Conservation (phyloP, 495 filamentous ascomycete genomes). For the Aspergillus saccharolyticus region DNA sequence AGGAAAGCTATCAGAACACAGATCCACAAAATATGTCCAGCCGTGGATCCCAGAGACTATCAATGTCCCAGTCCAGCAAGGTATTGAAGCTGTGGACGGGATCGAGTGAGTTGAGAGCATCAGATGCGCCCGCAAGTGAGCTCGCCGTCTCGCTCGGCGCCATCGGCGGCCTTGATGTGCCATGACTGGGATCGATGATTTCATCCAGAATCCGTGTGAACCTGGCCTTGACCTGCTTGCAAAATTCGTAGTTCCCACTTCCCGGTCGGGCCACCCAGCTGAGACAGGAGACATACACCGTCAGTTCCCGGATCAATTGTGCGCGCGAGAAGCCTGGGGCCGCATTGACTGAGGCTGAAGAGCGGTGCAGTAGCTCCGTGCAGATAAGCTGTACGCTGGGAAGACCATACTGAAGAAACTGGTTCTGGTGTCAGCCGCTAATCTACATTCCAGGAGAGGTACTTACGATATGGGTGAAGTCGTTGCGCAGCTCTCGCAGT, state of each 20-base stretch:
- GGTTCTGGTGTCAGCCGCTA: background rate
- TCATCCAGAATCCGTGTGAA: slow-evolving; percentile 6
- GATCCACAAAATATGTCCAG: slow-evolving; percentile 5
- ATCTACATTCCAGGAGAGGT: background rate
- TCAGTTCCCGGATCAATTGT: slow-evolving; percentile 8
- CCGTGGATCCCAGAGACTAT: background rate
- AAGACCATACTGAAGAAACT: slow-evolving; percentile 13
- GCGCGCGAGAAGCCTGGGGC: background rate
- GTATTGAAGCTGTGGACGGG: background rate
- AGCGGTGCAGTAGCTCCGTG: slow-evolving; percentile 6
- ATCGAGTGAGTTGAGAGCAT: background rate
- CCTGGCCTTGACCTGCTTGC: slow-evolving; percentile 7
- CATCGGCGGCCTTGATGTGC: background rate
- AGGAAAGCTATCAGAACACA: background rate
- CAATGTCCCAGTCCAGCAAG: background rate
- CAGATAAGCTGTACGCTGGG: slow-evolving; percentile 8
- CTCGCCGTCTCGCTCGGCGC: background rate
- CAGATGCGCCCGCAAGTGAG: too few relatives aligned
- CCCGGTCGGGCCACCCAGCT: slow-evolving; percentile 10
- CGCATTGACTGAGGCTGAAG: background rate
- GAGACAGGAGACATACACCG: slow-evolving; percentile 10
- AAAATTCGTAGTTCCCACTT: slow-evolving; percentile 6
- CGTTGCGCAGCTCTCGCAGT: slow-evolving; percentile 4
- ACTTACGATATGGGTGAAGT: slow-evolving; percentile 7
- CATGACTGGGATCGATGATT: background rate